A percentile compares a stretch with the other conserved stretches of the same genome.
These are phyloP conservation scores for Teunomyces pallodes DNA, from an alignment of 805 yeast genomes.

Conservation along the genomic window DNA sequence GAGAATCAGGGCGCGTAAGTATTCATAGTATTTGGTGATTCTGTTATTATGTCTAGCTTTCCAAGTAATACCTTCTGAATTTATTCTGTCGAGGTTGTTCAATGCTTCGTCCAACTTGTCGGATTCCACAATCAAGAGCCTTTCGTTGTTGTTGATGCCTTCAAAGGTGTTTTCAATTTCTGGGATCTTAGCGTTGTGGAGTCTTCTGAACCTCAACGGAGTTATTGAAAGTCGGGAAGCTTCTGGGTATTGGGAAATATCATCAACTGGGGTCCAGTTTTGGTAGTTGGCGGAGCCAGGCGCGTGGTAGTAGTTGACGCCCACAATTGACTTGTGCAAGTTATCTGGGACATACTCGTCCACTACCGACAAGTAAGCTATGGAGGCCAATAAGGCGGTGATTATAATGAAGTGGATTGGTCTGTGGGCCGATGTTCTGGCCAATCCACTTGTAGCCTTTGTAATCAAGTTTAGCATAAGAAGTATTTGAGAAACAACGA, in stretches of 20 bases:
- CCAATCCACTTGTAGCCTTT: conserved; percentile 39
- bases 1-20: conserved; percentile 37
- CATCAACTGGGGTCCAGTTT: conserved; percentile 51
- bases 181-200: conserved; percentile 42
- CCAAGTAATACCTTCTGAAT: conserved; percentile 53
- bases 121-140: conserved; percentile 38
- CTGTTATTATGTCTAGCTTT: conserved; percentile 57
- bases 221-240: conserved; percentile 49
- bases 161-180: conserved; percentile 36
- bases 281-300: conserved; percentile 31
- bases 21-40: conserved; percentile 55
- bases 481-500: not conserved
- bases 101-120: conserved; percentile 25
- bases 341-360: conserved; percentile 59
- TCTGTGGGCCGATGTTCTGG: conserved; percentile 64
- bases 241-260: conserved; percentile 35
- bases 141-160: conserved; percentile 41
- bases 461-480: conserved; percentile 31
- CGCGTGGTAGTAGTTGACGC: conserved; percentile 34
- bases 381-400: conserved; percentile 70
- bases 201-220: conserved; percentile 57
- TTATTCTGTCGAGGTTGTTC: conserved; percentile 21
- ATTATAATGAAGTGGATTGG: conserved; percentile 85
- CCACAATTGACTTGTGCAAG: conserved; percentile 25
- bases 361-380: conserved; percentile 73